phyloP scores from a whole-genome alignment of 2,329 filamentous ascomycete species.

The Albophoma yamanashiensis region DNA sequence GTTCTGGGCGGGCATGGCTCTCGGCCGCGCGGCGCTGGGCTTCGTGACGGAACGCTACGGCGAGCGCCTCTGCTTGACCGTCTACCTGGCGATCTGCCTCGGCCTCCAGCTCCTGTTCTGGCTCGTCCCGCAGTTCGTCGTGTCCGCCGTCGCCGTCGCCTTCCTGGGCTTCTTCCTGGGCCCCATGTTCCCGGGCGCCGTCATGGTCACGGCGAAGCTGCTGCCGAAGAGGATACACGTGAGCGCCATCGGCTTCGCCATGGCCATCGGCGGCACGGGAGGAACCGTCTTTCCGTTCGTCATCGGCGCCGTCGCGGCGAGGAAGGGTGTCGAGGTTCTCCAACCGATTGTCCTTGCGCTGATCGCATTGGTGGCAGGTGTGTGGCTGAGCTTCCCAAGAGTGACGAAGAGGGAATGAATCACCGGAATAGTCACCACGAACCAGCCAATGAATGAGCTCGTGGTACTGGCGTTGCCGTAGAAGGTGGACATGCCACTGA shows the following conservation, averaged over 20 bases:
- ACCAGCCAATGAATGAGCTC: too few species aligned
- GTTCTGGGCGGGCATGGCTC: constrained; percentile 70
- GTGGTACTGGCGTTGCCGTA: too few species aligned
- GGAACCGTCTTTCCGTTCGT: constrained; percentile 44
- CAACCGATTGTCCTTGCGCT: background rate
- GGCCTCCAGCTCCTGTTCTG: constrained; percentile 49
- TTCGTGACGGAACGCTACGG: constrained; percentile 61
- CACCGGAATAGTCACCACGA: background rate
- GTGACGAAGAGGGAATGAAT: background rate
- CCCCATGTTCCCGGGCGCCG: constrained; percentile 60
- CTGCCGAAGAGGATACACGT: constrained; percentile 62
- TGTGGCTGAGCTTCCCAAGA: background rate
- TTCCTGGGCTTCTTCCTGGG: constrained; percentile 67
- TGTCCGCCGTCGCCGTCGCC: constrained; percentile 49
- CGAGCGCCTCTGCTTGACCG: constrained; percentile 47
- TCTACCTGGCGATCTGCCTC: constrained; percentile 51
- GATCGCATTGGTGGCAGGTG: background rate
- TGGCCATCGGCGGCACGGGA: constrained; percentile 60
- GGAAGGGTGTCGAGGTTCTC: background rate
- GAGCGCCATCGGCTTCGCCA: constrained; percentile 61
- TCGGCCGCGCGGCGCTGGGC: constrained; percentile 55
- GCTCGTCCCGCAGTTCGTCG: constrained; percentile 49
- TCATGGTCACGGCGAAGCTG: constrained; percentile 61
- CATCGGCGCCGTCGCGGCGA: background rate
- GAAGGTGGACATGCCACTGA: too few species aligned